phyloP scores from a whole-genome alignment of 1,284 basidiomycete genomes.

The Melampsora abietis-canadensis region DNA sequence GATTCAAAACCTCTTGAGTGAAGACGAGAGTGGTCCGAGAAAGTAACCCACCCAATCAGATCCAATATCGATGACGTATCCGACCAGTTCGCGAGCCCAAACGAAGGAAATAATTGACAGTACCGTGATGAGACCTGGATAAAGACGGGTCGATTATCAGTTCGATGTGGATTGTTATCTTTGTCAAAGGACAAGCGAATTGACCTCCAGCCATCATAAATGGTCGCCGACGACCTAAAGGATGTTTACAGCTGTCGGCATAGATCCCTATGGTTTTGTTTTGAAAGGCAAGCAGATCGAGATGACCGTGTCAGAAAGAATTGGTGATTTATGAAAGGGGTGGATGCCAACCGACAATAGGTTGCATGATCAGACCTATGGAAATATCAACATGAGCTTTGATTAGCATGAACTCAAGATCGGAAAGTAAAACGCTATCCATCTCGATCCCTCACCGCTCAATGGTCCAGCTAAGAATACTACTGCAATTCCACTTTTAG shows the following conservation, averaged over 20 bases:
- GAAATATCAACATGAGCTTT: too few species aligned
- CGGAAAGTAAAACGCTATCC: not conserved
- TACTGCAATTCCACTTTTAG: slow-evolving; percentile 49
- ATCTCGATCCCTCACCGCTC: slow-evolving; percentile 47
- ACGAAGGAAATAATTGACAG: slow-evolving; percentile 27
- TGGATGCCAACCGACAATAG: slow-evolving; percentile 50
- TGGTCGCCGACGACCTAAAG: slow-evolving; percentile 46
- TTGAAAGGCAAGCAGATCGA: not conserved
- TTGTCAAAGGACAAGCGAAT: slow-evolving; percentile 37
- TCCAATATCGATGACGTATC: not conserved
- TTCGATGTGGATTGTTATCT: not conserved
- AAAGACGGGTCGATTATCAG: not conserved
- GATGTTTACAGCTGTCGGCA: slow-evolving; percentile 44
- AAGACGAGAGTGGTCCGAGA: not conserved
- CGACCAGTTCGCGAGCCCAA: slow-evolving; percentile 27
- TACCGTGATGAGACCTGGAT: slow-evolving; percentile 6
- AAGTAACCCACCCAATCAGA: not conserved
- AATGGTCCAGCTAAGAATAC: slow-evolving; percentile 53
- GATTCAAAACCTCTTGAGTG: not conserved
- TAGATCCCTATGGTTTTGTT: slow-evolving; percentile 48
- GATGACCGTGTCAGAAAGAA: slow-evolving; percentile 49
- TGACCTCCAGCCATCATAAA: slow-evolving; percentile 51
- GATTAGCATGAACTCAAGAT: not conserved
- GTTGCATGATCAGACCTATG: slow-evolving; percentile 48
- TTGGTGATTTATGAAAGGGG: slow-evolving; percentile 44